Base-by-base conservation (phyloP, 805 yeast species). In the Kregervanrija fluxuum region DNA sequence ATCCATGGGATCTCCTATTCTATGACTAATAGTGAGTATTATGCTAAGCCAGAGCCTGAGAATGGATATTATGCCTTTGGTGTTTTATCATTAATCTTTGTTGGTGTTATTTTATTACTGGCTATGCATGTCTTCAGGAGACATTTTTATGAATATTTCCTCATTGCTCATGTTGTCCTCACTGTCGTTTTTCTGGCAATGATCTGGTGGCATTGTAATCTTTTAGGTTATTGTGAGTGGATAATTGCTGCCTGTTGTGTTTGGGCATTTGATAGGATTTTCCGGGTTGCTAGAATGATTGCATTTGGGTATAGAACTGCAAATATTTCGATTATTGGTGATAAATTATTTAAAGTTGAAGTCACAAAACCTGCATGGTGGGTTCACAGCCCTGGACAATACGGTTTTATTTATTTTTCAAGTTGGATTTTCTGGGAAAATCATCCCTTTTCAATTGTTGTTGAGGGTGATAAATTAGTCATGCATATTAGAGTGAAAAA, bases 391-490 rank as follows among this genome's bases (percentile, higher is more conserved):
- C 82, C 88, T 2, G 84, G 85, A 28, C 67, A 73, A 12, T 77
- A 65, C 57, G 77, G 72, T 1, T 83, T 65, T 54, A 57, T 83
- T 35, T 77, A 81, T 61, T 77, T 82, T 56, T 49, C 78, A 43
- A 66, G 73, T 44, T 57, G 66, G 5, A 59, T 70, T 33, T 77
- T 79, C 55, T 81, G 82, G 80, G 87, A 83, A 58, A 75, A 83
- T 4, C 89, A 84, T 59, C 91, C 90, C 1, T 82, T 84, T 61
- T 78, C 87, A 1, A 56, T 76, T 2, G 62, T 74, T 33, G 66
- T 67, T 45, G 59, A 63, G 30, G 68, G 64, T 35, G 62, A 66
- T 40, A 56, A 61, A 12, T 48, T 75, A 2, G 53, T 64, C 1
- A 56, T 73, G 30, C 68, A 65, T 46, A 67, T 75, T 48, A 76